These are phyloP conservation scores for Euphorbia tirucalli DNA, from an alignment of 345 rosid genomes.

Conservation along the genomic window DNA sequence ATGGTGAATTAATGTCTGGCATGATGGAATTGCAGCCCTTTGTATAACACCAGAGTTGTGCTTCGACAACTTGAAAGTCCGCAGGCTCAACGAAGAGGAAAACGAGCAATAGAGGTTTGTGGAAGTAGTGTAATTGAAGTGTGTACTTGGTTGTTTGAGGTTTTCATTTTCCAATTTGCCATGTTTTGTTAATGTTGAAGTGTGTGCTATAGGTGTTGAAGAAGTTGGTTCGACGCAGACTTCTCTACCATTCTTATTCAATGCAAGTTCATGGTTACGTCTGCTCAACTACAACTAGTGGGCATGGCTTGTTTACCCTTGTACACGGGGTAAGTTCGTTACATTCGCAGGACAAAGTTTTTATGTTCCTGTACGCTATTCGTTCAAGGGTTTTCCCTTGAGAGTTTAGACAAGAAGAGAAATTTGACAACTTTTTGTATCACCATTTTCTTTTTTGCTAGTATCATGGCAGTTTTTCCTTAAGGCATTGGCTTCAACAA, in stretches of 20 bases:
- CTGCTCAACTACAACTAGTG: constrained; percentile 41
- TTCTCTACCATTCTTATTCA: constrained; percentile 87
- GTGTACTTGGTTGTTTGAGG: too few species aligned
- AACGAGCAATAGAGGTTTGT: constrained; percentile 82
- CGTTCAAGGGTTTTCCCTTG: background rate
- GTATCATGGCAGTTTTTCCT: constrained; percentile 94
- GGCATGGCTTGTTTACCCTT: constrained; percentile 53
- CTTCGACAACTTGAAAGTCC: constrained; percentile 64
- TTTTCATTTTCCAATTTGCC: background rate
- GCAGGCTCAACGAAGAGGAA: constrained; percentile 85
- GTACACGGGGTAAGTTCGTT: constrained; percentile 69
- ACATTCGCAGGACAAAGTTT: background rate
- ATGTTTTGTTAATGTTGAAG: constrained; percentile 11
- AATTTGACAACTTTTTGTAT: background rate
- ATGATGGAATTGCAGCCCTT: constrained; percentile 60
- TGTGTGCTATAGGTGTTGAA: constrained; percentile 63
- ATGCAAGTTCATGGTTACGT: constrained; percentile 91
- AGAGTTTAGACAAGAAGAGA: background rate
- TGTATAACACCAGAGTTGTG: constrained; percentile 76
- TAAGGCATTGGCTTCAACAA: constrained; percentile 94
- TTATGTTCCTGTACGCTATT: background rate
- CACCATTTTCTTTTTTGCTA: constrained; percentile 25
- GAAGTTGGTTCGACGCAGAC: constrained; percentile 70
- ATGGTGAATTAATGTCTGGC: constrained; percentile 23
- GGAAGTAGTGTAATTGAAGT: background rate